Base-by-base conservation (phyloP, 106 monocot species). In the Apostasia shenzhenica region DNA sequence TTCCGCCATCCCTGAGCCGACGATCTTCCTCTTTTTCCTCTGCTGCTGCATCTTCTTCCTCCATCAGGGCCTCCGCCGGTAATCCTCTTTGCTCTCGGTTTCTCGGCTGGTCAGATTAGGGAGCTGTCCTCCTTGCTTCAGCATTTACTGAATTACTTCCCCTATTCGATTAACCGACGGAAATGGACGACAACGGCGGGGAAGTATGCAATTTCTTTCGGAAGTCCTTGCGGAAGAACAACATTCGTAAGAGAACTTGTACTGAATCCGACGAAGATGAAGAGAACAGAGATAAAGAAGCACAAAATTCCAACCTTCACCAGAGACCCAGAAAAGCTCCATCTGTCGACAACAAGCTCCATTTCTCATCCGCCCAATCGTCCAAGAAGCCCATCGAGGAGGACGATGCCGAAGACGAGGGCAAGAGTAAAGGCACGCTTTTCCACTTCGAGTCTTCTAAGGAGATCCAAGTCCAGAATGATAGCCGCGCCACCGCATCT, bases 401-500 rank as follows among this genome's bases (percentile, higher is more conserved):
- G 26, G 69, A 68, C 41, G 70, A 39, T 8, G 49, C 59, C 64
- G 67, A 26, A 43, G 53, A 2, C n/a, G 57, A 50, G 26, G 57
- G 39, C 61, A 46, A 8, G 14, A 69, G 47, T 44, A 52, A 66
- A 12, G 65, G 39, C 48, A 38, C 9, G 41, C 59, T 64, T 68
- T 97, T 97, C 76, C 83, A 85, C 62, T 97, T 82, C 79, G 92
- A 97, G 59, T 97, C 97, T 8, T 87, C 92, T 37, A 77, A 67
- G 26, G 73, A 85, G 80, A 87, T 97, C 79, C 97, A 97, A 70
- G 89, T 86, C 78, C 80, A 89, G 60, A 70, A 84, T 72, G 97
- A 97, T 75, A 86, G 82, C 74, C 81, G 89, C 55, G 97, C 97
- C 55, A 97, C 97, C 6, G 92, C 97, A 37, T 71, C 77, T 13